Evolutionary conservation across 139 green algal species (phyloP), one percentile per base, ranked within the genome.

Genomic region (Eudorina sp.): DNA sequence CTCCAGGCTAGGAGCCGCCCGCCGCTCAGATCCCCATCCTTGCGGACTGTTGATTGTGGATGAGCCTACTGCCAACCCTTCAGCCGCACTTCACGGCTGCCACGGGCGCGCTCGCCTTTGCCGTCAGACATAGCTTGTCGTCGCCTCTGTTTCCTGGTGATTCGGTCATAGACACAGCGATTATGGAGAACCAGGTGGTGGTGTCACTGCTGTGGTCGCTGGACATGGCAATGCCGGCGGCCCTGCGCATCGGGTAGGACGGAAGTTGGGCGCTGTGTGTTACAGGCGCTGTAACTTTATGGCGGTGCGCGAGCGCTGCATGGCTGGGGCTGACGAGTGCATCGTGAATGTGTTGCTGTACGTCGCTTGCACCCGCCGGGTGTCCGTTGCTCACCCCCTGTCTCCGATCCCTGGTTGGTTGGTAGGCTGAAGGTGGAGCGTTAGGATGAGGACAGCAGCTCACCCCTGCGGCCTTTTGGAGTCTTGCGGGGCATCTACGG

Each of bases 371-470:
- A 31, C 31, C 51, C 60, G 27, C 9, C 1, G 45, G 73, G 29
- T 81, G 60, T 48, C 45, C 9, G 43, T 43, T 60, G 73, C 73
- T 81, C 45, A 81, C 43, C 73, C 73, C 45, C 34, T 81, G 45
- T 45, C 45, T 81, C 73, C 5, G 43, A 62, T 60, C 27, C 43
- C 45, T n/a, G 73, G 40, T 55, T 19, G 7, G 58, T 11, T 69
- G n/a, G 8, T 21, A 81, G 73, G 31, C 73, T 81, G 73, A 41
- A 43, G 73, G 27, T 41, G 73, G 73, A 81, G 73, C 73, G 73
- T 51, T 43, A 62, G 43, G 43, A 62, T 4, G 9, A 25, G 73
- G 73, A 81, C 73, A 27, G 29, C 45, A 81, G 73, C 73, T 81
- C 73, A 29, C 60, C 73, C 25, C 29, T 81, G 73, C 73, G 43